These are phyloP conservation scores for Monilinia polystroma DNA, from an alignment of 2,329 filamentous ascomycete species.

Conservation along the genomic window DNA sequence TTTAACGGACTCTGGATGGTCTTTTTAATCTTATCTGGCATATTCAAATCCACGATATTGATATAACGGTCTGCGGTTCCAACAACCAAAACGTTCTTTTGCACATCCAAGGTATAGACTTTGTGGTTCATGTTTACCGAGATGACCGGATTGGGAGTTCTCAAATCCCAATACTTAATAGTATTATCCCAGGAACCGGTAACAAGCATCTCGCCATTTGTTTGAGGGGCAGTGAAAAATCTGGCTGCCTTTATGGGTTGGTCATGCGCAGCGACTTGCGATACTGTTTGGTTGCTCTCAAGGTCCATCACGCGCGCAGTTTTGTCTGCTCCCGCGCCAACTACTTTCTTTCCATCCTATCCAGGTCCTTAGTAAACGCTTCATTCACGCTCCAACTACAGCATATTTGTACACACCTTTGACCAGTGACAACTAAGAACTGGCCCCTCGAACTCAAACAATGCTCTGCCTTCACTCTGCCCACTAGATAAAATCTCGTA, in stretches of 20 bases:
- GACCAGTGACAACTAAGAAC: conserved; percentile 86
- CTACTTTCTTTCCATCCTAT: conserved; percentile 87
- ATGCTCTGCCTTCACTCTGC: conserved; percentile 78
- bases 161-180: conserved; percentile 84
- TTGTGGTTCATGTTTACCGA: conserved; percentile 70
- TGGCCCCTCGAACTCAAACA: conserved; percentile 82
- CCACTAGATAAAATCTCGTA: conserved; percentile 84
- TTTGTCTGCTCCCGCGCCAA: conserved; percentile 88
- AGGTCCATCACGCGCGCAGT: conserved; percentile 86
- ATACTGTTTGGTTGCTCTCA: conserved; percentile 57
- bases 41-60: conserved; percentile 87
- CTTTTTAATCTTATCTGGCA: conserved; percentile 92
- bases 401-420: conserved; percentile 59
- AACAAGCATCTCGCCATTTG: conserved; percentile 74
- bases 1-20: conserved; percentile 93
- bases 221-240: conserved; percentile 67
- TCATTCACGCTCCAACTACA: conserved; percentile 11
- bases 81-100: conserved; percentile 82
- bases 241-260: conserved; percentile 75
- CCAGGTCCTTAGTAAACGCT: conserved; percentile 22
- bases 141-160: conserved; percentile 63
- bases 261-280: conserved; percentile 81
- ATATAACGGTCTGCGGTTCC: conserved; percentile 95
- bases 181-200: conserved; percentile 93
- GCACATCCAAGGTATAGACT: conserved; percentile 89